Conservation (phyloP, 805 yeast genomes). For the Hanseniaspora osmophila region DNA sequence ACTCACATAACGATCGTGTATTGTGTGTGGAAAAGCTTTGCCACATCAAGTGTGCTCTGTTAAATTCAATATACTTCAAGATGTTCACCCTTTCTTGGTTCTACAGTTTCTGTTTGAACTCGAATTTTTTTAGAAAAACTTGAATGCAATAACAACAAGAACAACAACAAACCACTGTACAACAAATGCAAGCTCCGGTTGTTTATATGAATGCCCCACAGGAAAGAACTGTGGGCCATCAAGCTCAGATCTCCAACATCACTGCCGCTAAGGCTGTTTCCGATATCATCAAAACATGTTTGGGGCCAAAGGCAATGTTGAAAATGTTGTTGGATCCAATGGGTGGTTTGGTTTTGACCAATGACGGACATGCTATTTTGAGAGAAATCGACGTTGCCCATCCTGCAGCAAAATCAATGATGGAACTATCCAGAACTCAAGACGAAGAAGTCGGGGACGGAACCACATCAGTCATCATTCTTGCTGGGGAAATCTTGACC, state of each 20-base stretch:
- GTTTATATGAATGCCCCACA: conserved; percentile 69
- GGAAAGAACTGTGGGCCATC: conserved; percentile 90
- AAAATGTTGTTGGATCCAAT: conserved; percentile 92
- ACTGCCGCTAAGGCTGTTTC: conserved; percentile 99
- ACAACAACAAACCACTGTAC: neutral
- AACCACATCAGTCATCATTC: conserved; percentile 89
- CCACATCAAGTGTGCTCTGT: too few relatives aligned
- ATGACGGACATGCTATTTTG: conserved; percentile 96
- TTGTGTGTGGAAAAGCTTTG: too few relatives aligned
- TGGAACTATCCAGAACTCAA: conserved; percentile 90
- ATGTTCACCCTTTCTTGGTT: too few relatives aligned
- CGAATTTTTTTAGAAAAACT: too few relatives aligned
- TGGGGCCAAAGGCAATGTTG: conserved; percentile 98
- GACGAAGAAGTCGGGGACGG: conserved; percentile 99
- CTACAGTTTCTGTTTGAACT: too few relatives aligned
- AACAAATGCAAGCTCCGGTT: conserved; percentile 66
- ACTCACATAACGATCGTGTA: too few relatives aligned
- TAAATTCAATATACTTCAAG: too few relatives aligned
- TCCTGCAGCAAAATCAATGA: conserved; percentile 98
- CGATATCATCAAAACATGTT: conserved; percentile 91
- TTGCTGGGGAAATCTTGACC: conserved; percentile 93
- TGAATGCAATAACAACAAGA: neutral
- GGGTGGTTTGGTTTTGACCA: conserved; percentile 91
- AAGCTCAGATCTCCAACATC: conserved; percentile 92
- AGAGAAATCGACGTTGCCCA: conserved; percentile 96